These are phyloP conservation scores for Suillus luteus DNA, from an alignment of 768 basidiomycete species.

Conservation along the genomic window DNA sequence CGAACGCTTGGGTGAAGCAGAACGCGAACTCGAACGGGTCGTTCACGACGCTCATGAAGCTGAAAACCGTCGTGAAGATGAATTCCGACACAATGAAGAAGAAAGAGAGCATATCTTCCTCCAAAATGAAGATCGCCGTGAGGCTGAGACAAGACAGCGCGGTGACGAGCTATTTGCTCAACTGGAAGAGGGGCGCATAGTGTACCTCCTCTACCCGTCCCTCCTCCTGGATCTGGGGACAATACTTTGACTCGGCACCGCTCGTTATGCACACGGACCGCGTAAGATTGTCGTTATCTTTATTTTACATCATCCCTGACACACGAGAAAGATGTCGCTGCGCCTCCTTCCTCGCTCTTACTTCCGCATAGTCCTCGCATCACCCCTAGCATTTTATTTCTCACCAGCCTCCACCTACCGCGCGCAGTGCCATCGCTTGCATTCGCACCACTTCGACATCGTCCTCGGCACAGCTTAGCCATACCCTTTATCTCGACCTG, in stretches of 20 bases:
- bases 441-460: neutral
- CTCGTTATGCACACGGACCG: neutral
- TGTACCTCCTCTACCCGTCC: conserved; percentile 25
- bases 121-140: conserved; percentile 59
- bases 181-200: conserved; percentile 31
- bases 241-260: conserved; percentile 20
- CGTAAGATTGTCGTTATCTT: conserved; percentile 5
- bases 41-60: conserved; percentile 53
- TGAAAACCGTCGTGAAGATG: conserved; percentile 63
- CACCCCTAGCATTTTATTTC: conserved; percentile 6
- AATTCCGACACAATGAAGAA: conserved; percentile 67
- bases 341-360: neutral
- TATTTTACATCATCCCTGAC: conserved; percentile 1
- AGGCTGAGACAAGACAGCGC: conserved; percentile 51
- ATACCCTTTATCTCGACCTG: neutral
- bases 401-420: neutral
- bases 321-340: neutral
- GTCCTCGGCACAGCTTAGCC: neutral
- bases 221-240: conserved; percentile 20
- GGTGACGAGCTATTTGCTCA: conserved; percentile 26
- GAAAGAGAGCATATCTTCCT: conserved; percentile 62
- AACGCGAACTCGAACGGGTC: conserved; percentile 50
- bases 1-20: conserved; percentile 58
- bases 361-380: conserved; percentile 1
- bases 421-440: neutral